These are phyloP conservation scores for Tillandsia leiboldiana DNA, from an alignment of 176 grass and related monocot genomes.

Conservation along the genomic window DNA sequence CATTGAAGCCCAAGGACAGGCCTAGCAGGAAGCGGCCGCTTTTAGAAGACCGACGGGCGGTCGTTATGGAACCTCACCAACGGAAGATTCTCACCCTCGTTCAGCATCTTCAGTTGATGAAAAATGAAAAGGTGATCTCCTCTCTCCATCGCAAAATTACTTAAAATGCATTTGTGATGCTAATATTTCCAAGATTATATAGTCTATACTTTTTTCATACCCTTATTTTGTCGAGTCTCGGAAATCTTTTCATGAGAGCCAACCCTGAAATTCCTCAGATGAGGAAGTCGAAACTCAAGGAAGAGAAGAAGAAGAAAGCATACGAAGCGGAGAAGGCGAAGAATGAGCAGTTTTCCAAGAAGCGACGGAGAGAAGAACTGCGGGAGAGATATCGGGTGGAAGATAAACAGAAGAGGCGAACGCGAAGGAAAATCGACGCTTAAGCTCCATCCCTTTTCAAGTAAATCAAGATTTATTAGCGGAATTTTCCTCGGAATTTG, in stretches of 20 bases:
- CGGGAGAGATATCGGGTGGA: slow-evolving; percentile 68
- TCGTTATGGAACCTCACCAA: slow-evolving; percentile 57
- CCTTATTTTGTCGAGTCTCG: slow-evolving; percentile 4
- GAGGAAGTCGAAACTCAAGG: slow-evolving; percentile 56
- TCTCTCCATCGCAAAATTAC: not conserved
- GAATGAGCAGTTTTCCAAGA: slow-evolving; percentile 54
- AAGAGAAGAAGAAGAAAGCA: slow-evolving; percentile 62
- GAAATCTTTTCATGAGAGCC: no score
- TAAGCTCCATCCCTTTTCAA: not conserved
- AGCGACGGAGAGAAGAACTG: slow-evolving; percentile 71
- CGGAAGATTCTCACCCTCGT: slow-evolving; percentile 42
- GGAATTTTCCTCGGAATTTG: no score
- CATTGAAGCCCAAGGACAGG: slow-evolving; percentile 63
- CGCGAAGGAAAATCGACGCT: slow-evolving; percentile 27
- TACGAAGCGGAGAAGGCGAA: slow-evolving; percentile 73
- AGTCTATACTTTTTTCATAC: not conserved
- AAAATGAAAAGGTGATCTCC: slow-evolving; percentile 63
- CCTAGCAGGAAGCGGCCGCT: slow-evolving; percentile 27
- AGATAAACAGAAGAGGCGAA: slow-evolving; percentile 70
- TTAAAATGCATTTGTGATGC: no score
- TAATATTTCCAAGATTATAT: not conserved
- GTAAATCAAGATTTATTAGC: no score
- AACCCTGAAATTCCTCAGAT: slow-evolving; percentile 28
- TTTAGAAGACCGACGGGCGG: slow-evolving; percentile 37
- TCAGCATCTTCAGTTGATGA: slow-evolving; percentile 48